These are phyloP conservation scores for Pyrus hybrid DNA, from an alignment of 331 rosid species.

Conservation along the genomic window DNA sequence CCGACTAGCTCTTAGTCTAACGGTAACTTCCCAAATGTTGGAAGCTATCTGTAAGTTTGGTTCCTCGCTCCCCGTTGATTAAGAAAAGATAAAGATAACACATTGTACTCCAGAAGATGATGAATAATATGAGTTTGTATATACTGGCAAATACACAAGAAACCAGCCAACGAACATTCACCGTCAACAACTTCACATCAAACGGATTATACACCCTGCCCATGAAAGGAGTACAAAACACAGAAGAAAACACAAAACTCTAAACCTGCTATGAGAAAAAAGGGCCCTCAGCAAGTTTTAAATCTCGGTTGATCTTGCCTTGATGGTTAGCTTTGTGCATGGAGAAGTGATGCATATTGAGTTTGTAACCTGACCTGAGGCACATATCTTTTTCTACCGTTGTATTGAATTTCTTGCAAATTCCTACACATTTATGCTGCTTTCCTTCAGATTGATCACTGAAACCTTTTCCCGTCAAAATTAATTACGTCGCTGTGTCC, in stretches of 20 bases:
- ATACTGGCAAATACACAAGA: not conserved
- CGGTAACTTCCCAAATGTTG: too few relatives aligned
- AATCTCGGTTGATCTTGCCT: not conserved
- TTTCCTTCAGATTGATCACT: slow-evolving; percentile 7
- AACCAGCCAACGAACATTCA: not conserved
- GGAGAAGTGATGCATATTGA: not conserved
- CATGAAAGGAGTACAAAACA: not conserved
- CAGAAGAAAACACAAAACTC: not conserved
- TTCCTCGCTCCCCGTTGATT: too few relatives aligned
- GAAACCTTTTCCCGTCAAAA: slow-evolving; percentile 34
- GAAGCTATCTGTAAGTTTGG: too few relatives aligned
- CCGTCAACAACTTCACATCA: not conserved
- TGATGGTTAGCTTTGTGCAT: not conserved
- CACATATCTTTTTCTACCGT: not conserved
- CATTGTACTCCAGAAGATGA: too few relatives aligned
- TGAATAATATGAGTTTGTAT: not conserved
- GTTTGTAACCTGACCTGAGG: not conserved
- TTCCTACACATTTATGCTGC: not conserved
- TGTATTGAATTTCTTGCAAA: not conserved
- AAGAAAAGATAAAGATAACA: too few relatives aligned
- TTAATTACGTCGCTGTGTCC: slow-evolving; percentile 46
- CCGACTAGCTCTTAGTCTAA: too few relatives aligned
- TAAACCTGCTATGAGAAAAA: not conserved
- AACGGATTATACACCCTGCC: not conserved
- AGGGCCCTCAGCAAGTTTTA: not conserved